Conservation (phyloP, 2,329 filamentous ascomycete species). For the Penicillium thymicola region DNA sequence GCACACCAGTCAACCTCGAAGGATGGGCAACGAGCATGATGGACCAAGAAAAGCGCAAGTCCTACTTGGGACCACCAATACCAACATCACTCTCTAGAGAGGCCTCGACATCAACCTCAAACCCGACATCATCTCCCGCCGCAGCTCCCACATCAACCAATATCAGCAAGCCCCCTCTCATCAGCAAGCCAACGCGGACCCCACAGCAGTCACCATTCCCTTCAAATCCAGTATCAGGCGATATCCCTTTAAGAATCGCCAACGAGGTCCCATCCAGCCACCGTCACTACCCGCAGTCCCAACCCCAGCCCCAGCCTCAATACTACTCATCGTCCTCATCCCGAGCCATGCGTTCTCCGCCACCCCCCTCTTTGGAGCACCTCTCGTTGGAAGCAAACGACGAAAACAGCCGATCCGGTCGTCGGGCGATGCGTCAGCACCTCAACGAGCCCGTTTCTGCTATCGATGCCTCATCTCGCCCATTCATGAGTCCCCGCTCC, state of each 20-base stretch:
- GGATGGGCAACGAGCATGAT: slow-evolving; percentile 94
- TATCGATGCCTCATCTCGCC: slow-evolving; percentile 37
- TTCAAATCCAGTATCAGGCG: slow-evolving; percentile 47
- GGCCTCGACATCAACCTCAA: slow-evolving; percentile 19
- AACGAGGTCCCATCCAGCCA: slow-evolving; percentile 29
- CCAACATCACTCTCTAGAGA: slow-evolving; percentile 68
- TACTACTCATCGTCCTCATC: slow-evolving; percentile 23
- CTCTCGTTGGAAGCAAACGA: slow-evolving; percentile 43
- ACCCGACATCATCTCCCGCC: slow-evolving; percentile 50
- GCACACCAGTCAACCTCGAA: slow-evolving; percentile 88
- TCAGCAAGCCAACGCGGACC: slow-evolving; percentile 23
- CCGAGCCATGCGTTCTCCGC: slow-evolving; percentile 31
- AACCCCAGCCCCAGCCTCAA: slow-evolving; percentile 23
- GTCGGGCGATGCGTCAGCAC: slow-evolving; percentile 28
- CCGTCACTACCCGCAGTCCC: slow-evolving; percentile 13
- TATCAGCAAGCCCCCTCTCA: slow-evolving; percentile 37
- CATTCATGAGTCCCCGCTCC: slow-evolving; percentile 39
- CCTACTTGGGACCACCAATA: slow-evolving; percentile 79
- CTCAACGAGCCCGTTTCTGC: slow-evolving; percentile 38
- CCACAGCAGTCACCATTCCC: slow-evolving; percentile 19
- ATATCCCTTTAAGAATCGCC: slow-evolving; percentile 60
- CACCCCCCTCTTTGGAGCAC: slow-evolving; percentile 43
- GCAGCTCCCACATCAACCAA: slow-evolving; percentile 27
- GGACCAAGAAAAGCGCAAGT: slow-evolving; percentile 93
- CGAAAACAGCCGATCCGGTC: slow-evolving; percentile 25